Evolutionary conservation across 2,329 filamentous ascomycete genomes (phyloP).

Genomic region (Pyrenophora teres): DNA sequence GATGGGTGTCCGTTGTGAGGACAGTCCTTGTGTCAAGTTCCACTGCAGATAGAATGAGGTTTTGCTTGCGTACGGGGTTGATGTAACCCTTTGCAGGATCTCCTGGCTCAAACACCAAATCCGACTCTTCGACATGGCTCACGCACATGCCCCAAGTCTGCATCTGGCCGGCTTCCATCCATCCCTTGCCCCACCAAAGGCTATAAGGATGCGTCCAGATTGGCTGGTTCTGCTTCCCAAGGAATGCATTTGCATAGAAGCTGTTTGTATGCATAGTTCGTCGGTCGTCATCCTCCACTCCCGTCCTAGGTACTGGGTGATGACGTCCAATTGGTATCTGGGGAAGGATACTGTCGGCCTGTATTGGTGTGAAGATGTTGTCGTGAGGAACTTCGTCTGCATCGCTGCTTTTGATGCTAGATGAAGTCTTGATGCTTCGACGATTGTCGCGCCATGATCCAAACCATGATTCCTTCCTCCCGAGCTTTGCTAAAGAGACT

Average conservation of each 20-base stretch:
- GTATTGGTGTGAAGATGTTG: conserved; percentile 51
- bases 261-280: conserved; percentile 73
- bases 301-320: conserved; percentile 49
- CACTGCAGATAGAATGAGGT: conserved; percentile 75
- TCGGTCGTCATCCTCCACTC: conserved; percentile 46
- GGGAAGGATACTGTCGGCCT: conserved; percentile 47
- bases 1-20: conserved; percentile 58
- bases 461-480: conserved; percentile 8
- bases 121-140: conserved; percentile 67
- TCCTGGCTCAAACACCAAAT: conserved; percentile 67
- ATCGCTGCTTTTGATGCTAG: conserved; percentile 7
- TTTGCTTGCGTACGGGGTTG: conserved; percentile 78
- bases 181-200: conserved; percentile 50
- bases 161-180: conserved; percentile 66
- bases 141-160: conserved; percentile 15
- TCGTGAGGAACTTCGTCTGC: conserved; percentile 23
- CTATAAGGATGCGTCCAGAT: conserved; percentile 71
- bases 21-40: conserved; percentile 69
- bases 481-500: neutral
- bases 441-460: conserved; percentile 16
- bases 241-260: conserved; percentile 72
- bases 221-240: conserved; percentile 71
- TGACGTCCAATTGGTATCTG: conserved; percentile 47
- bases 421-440: conserved; percentile 13
- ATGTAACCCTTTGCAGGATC: conserved; percentile 60